A percentile compares a stretch with the other conserved stretches of the same genome.
These are phyloP conservation scores for Chalaropsis thielavioides DNA, from an alignment of 2,329 filamentous ascomycete genomes.

Conservation along the genomic window DNA sequence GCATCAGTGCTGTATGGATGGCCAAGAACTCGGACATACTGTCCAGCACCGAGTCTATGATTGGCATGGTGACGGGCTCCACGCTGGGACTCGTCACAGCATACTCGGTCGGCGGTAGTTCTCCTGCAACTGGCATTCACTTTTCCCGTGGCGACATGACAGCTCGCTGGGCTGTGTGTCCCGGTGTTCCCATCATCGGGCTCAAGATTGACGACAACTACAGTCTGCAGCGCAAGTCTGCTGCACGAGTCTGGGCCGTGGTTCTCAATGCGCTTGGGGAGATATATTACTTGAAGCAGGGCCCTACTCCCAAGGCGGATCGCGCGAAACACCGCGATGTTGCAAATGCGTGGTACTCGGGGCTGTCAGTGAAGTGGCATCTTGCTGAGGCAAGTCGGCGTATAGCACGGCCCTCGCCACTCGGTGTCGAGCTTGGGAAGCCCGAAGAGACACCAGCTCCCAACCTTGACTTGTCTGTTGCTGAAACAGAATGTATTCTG, in stretches of 20 bases:
- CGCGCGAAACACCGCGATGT: constrained; percentile 39
- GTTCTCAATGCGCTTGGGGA: constrained; percentile 90
- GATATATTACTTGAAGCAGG: constrained; percentile 66
- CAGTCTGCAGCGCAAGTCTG: constrained; percentile 51
- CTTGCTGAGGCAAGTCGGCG: constrained; percentile 66
- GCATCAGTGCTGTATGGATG: constrained; percentile 73
- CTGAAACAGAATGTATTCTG: constrained; percentile 56
- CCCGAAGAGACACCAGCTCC: constrained; percentile 1
- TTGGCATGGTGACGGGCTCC: constrained; percentile 73
- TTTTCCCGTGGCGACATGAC: constrained; percentile 64
- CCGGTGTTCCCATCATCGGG: constrained; percentile 79
- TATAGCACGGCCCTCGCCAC: constrained; percentile 54
- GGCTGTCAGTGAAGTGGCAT: constrained; percentile 66
- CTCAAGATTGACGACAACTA: constrained; percentile 76
- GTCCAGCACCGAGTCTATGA: constrained; percentile 55
- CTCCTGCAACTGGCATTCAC: constrained; percentile 33
- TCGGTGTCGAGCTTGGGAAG: constrained; percentile 49
- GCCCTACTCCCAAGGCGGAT: constrained; percentile 42
- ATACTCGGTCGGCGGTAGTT: constrained; percentile 55
- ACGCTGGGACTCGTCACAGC: constrained; percentile 69
- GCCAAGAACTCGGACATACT: constrained; percentile 66
- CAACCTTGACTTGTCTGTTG: constrained; percentile 5
- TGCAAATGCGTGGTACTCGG: constrained; percentile 64
- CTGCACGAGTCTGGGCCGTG: constrained; percentile 73
- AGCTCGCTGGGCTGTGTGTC: constrained; percentile 77